Evolutionary conservation across 2,329 filamentous ascomycete species (phyloP).

Genomic region (Trichoderma simmonsii): DNA sequence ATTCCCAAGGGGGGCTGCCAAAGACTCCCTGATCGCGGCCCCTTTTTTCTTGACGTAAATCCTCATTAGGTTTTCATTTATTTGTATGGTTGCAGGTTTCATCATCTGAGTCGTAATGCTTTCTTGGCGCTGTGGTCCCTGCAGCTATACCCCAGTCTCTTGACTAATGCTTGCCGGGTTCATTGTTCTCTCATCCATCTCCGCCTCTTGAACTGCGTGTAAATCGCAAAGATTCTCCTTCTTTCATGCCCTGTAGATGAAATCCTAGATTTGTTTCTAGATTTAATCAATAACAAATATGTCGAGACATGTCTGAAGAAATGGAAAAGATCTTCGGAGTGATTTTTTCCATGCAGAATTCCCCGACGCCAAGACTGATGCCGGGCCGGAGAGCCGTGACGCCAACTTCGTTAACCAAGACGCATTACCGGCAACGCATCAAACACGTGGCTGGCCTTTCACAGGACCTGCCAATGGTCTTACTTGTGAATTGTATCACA

Average conservation of each 20-base stretch:
- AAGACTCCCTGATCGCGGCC: background rate
- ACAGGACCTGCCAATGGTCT: background rate
- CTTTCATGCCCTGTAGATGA: background rate
- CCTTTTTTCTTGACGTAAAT: background rate
- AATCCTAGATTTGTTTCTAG: background rate
- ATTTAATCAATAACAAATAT: background rate
- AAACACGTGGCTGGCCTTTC: background rate
- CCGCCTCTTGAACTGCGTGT: background rate
- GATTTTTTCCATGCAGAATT: background rate
- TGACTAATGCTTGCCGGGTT: background rate
- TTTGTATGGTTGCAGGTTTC: background rate
- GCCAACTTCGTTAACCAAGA: background rate
- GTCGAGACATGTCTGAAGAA: background rate
- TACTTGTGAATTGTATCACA: background rate
- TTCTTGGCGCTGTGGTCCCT: background rate
- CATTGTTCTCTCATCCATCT: background rate
- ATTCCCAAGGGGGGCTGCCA: background rate
- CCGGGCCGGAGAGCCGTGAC: background rate
- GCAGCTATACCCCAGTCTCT: background rate
- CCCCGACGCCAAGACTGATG: background rate
- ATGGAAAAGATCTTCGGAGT: no score
- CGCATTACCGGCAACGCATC: background rate
- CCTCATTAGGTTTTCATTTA: background rate
- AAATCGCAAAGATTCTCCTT: no score
- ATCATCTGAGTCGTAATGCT: background rate